Evolutionary conservation across 176 grass and related monocot genomes (phyloP).

Genomic region (Zizania latifolia): DNA sequence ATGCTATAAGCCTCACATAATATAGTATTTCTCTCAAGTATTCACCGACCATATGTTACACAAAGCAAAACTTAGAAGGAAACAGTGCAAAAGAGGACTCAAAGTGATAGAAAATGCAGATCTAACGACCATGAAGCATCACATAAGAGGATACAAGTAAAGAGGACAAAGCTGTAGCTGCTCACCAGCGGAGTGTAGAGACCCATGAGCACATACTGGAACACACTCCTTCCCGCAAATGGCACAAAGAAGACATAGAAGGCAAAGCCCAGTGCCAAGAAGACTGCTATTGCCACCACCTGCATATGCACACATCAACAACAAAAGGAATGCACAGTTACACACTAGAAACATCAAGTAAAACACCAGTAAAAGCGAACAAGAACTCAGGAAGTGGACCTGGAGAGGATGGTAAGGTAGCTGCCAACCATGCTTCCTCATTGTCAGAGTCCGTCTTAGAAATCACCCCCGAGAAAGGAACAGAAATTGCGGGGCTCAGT

Average conservation of each 20-base stretch:
- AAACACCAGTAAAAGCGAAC: neutral
- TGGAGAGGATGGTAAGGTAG: constrained; percentile 85
- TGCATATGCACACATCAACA: constrained; percentile 27
- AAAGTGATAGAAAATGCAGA: neutral
- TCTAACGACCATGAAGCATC: neutral
- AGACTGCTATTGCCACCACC: constrained; percentile 81
- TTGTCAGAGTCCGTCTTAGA: neutral
- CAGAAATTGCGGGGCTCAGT: neutral
- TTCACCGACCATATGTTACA: neutral
- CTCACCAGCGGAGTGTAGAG: constrained; percentile 79
- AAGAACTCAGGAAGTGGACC: constrained; percentile 25
- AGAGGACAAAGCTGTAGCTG: neutral
- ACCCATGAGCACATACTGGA: constrained; percentile 56
- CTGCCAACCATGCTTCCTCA: constrained; percentile 88
- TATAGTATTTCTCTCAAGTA: neutral
- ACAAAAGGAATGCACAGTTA: neutral
- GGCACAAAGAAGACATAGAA: constrained; percentile 86
- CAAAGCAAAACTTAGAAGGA: neutral
- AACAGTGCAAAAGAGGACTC: neutral
- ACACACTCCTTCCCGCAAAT: constrained; percentile 49
- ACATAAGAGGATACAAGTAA: neutral
- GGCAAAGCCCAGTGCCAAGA: constrained; percentile 66
- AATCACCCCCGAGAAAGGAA: neutral
- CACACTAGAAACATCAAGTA: neutral
- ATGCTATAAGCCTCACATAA: neutral